Conservation (phyloP, 1,284 basidiomycete genomes). For the Fomitopsis schrenkii region DNA sequence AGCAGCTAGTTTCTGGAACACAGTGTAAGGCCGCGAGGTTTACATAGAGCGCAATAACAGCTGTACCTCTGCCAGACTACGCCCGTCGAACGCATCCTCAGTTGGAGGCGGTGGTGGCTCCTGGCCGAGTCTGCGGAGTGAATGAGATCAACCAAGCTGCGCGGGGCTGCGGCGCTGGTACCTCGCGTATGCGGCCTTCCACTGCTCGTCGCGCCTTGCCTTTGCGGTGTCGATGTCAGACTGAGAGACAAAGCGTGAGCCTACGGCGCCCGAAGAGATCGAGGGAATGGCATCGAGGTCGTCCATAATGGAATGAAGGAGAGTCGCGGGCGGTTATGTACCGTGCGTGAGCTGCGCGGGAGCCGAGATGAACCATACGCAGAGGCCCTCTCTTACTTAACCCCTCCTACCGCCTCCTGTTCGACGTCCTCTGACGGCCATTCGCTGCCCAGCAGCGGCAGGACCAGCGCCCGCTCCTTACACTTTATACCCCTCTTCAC, state of each 20-base stretch:
- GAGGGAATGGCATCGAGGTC: conserved; percentile 53
- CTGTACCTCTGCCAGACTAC: conserved; percentile 86
- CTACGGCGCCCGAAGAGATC: conserved; percentile 60
- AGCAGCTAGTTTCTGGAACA: conserved; percentile 69
- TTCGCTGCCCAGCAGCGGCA: conserved; percentile 4
- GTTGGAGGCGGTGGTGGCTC: conserved; percentile 78
- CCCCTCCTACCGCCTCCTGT: not conserved
- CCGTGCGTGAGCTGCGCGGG: not conserved
- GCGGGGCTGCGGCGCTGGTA: conserved; percentile 22
- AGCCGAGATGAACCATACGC: not conserved
- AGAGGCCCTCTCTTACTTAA: not conserved
- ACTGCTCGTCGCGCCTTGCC: conserved; percentile 76
- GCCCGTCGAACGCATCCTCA: conserved; percentile 79
- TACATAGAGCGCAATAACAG: conserved; percentile 31
- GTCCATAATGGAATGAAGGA: conserved; percentile 24
- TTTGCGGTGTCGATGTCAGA: conserved; percentile 78
- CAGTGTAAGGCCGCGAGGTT: conserved; percentile 7
- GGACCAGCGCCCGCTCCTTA: conserved; percentile 5
- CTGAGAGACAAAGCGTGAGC: conserved; percentile 78
- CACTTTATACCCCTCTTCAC: not conserved
- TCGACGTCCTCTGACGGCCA: not conserved
- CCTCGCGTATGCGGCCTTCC: conserved; percentile 92
- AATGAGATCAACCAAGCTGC: conserved; percentile 1
- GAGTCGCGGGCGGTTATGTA: not conserved
- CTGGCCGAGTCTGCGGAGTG: conserved; percentile 65